phyloP scores from a whole-genome alignment of 2,329 filamentous ascomycete species.

The Aureobasidium mangrovei region DNA sequence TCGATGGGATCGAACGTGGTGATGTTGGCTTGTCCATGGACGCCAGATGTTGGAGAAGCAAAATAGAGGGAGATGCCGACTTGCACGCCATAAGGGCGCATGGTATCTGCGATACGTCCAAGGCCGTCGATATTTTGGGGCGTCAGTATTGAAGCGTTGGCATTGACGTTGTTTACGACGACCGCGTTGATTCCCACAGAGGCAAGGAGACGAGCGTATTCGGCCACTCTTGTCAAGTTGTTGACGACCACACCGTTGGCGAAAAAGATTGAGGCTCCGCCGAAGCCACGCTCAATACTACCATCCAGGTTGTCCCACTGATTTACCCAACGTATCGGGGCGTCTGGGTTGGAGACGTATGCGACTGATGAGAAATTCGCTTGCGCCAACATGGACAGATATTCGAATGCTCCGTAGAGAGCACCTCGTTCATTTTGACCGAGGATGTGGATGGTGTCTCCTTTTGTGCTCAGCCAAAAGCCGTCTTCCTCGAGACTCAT shows the following conservation, averaged over 20 bases:
- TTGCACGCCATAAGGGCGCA: slow-evolving; percentile 59
- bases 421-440: slow-evolving; percentile 59
- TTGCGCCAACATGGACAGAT: slow-evolving; percentile 56
- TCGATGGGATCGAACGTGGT: slow-evolving; percentile 59
- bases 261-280: slow-evolving; percentile 61
- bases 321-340: slow-evolving; percentile 60
- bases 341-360: slow-evolving; percentile 48
- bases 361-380: slow-evolving; percentile 43
- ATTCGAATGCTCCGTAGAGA: slow-evolving; percentile 61
- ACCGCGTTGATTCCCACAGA: slow-evolving; percentile 59
- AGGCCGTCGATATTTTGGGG: slow-evolving; percentile 52
- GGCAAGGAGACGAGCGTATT: slow-evolving; percentile 58
- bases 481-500: slow-evolving; percentile 47
- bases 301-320: slow-evolving; percentile 66
- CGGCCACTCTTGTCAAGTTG: slow-evolving; percentile 49
- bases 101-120: slow-evolving; percentile 52
- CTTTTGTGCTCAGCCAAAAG: slow-evolving; percentile 49
- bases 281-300: slow-evolving; percentile 60
- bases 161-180: slow-evolving; percentile 65
- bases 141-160: slow-evolving; percentile 50
- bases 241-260: slow-evolving; percentile 46
- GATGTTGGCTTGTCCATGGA: slow-evolving; percentile 37
- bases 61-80: slow-evolving; percentile 61
- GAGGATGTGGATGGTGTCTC: slow-evolving; percentile 46
- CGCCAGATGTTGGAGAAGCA: slow-evolving; percentile 49